phyloP scores from a whole-genome alignment of 768 basidiomycete genomes.

The Russula vinacea region DNA sequence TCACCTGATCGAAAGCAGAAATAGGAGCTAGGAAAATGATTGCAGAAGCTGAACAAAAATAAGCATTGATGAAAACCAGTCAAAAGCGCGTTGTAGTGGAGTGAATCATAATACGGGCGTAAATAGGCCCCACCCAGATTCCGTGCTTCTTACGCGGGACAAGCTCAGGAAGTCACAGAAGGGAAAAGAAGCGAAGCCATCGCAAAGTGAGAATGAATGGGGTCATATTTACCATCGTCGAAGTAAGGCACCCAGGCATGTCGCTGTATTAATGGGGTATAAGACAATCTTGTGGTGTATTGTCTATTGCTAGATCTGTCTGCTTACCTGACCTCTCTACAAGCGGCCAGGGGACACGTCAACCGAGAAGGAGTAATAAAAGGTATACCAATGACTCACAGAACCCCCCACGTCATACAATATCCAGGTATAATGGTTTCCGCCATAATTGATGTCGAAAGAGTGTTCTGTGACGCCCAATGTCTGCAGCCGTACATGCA shows the following conservation, averaged over 20 bases:
- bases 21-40: slow-evolving; percentile 86
- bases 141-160: slow-evolving; percentile 6
- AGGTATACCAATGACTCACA: slow-evolving; percentile 43
- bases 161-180: slow-evolving; percentile 51
- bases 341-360: slow-evolving; percentile 4
- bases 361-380: slow-evolving; percentile 13
- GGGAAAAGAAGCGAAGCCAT: slow-evolving; percentile 58
- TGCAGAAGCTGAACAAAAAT: slow-evolving; percentile 55
- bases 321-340: slow-evolving; percentile 31
- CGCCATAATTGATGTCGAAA: slow-evolving; percentile 63
- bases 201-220: slow-evolving; percentile 22
- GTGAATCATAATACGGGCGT: slow-evolving; percentile 9
- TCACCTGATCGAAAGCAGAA: slow-evolving; percentile 82
- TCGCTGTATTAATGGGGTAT: slow-evolving; percentile 43
- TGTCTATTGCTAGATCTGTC: not conserved
- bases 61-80: slow-evolving; percentile 11
- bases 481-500: slow-evolving; percentile 77
- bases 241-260: slow-evolving; percentile 84
- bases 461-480: slow-evolving; percentile 75
- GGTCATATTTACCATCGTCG: slow-evolving; percentile 51
- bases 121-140: slow-evolving; percentile 2
- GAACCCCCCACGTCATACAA: slow-evolving; percentile 84
- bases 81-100: slow-evolving; percentile 1
- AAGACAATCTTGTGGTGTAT: not conserved
- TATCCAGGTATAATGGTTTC: slow-evolving; percentile 67